Evolutionary conservation across 2,329 filamentous ascomycete genomes (phyloP).

Genomic region (Lasiodiplodia gonubiensis): DNA sequence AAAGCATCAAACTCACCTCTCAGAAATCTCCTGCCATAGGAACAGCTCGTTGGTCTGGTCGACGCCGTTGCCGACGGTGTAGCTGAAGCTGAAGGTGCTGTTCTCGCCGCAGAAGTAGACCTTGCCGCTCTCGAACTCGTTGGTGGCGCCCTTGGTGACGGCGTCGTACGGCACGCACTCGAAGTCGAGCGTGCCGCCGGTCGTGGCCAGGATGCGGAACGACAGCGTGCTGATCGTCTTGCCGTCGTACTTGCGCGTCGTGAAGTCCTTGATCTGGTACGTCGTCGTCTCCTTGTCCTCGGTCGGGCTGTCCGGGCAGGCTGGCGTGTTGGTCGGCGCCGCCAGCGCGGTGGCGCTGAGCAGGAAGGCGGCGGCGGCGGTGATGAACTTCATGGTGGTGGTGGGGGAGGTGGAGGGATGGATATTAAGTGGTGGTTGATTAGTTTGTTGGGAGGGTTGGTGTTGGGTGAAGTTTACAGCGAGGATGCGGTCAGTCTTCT

Average conservation of each 20-base stretch:
- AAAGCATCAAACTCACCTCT: neutral
- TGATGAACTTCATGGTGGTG: slow-evolving; percentile 8
- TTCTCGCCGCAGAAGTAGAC: slow-evolving; percentile 20
- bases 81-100: neutral
- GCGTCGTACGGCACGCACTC: slow-evolving; percentile 15
- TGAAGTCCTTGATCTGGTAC: slow-evolving; percentile 13
- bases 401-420: neutral
- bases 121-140: slow-evolving; percentile 5
- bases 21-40: neutral
- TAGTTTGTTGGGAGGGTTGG: no score
- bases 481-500: no score
- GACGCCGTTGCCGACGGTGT: no score
- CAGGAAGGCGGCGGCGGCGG: neutral
- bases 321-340: no score
- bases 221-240: slow-evolving; percentile 9
- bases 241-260: slow-evolving; percentile 14
- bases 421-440: neutral
- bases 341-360: slow-evolving; percentile 10
- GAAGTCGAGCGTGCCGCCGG: slow-evolving; percentile 17
- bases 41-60: no score
- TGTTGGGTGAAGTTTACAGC: no score
- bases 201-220: slow-evolving; percentile 22
- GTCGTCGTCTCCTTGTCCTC: slow-evolving; percentile 5
- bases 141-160: neutral
- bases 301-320: no score